phyloP scores from a whole-genome alignment of 208 protist genomes.

The Leishmania tarentolae region DNA sequence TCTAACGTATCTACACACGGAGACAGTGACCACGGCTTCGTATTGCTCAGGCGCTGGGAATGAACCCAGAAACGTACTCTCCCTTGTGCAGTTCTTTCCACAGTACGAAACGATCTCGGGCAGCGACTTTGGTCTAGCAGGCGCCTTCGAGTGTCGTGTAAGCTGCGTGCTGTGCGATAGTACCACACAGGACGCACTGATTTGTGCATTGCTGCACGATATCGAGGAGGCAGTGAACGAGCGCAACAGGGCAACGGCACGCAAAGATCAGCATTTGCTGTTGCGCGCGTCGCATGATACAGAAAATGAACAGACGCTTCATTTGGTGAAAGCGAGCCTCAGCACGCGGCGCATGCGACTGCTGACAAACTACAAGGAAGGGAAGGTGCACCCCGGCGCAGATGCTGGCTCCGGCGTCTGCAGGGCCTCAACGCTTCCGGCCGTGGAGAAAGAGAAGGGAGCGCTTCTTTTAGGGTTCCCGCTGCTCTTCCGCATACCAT shows the following conservation, averaged over 20 bases:
- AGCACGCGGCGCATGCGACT: slow-evolving; percentile 38
- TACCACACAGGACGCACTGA: slow-evolving; percentile 21
- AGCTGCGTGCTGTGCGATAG: slow-evolving; percentile 61
- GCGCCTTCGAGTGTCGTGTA: slow-evolving; percentile 76
- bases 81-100: slow-evolving; percentile 74
- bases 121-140: slow-evolving; percentile 42
- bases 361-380: slow-evolving; percentile 42
- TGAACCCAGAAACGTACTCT: slow-evolving; percentile 9
- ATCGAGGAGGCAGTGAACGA: slow-evolving; percentile 25
- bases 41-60: neutral
- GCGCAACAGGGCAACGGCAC: slow-evolving; percentile 18
- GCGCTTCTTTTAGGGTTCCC: neutral
- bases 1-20: slow-evolving; percentile 48
- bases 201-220: slow-evolving; percentile 26
- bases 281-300: slow-evolving; percentile 19
- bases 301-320: slow-evolving; percentile 45
- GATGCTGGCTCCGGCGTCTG: neutral
- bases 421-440: neutral
- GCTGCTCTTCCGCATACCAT: slow-evolving; percentile 17
- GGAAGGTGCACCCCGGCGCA: neutral
- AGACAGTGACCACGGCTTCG: neutral
- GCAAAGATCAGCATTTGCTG: slow-evolving; percentile 29
- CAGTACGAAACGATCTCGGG: slow-evolving; percentile 28
- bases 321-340: slow-evolving; percentile 41
- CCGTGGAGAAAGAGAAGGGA: neutral